Conservation (phyloP, 805 yeast genomes). For the Teunomyces cretensis region DNA sequence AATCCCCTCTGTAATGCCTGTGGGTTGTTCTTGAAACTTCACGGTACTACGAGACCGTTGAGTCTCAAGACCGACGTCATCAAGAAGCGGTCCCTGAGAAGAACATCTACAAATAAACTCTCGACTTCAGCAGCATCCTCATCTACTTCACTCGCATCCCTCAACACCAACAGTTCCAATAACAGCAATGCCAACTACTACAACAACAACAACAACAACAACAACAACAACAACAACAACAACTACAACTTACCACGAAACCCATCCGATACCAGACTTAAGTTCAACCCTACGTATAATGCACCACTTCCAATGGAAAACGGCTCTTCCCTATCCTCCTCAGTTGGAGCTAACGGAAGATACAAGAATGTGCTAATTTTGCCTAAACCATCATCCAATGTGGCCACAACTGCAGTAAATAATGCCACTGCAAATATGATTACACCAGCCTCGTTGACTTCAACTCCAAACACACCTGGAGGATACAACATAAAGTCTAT, state of each 20-base stretch:
- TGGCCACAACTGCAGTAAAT: constrained; percentile 2
- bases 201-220: too few species aligned
- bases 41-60: constrained; percentile 61
- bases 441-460: constrained; percentile 9
- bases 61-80: constrained; percentile 58
- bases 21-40: constrained; percentile 58
- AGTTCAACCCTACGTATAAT: constrained; percentile 7
- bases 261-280: constrained; percentile 4
- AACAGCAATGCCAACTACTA: too few species aligned
- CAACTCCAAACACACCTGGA: constrained; percentile 15
- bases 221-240: too few species aligned
- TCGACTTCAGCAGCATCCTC: constrained; percentile 6
- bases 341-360: constrained; percentile 12
- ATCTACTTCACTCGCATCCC: not conserved
- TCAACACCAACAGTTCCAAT: not conserved
- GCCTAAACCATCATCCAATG: constrained; percentile 33
- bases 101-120: constrained; percentile 13
- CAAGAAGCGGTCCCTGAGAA: constrained; percentile 53
- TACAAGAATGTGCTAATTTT: constrained; percentile 40
- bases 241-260: not conserved
- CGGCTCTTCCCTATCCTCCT: not conserved
- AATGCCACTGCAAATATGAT: constrained; percentile 7
- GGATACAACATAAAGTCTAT: constrained; percentile 22
- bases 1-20: constrained; percentile 65
- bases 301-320: not conserved